Conservation (phyloP, 169 alveolate species). For the Plasmodium malariae region DNA sequence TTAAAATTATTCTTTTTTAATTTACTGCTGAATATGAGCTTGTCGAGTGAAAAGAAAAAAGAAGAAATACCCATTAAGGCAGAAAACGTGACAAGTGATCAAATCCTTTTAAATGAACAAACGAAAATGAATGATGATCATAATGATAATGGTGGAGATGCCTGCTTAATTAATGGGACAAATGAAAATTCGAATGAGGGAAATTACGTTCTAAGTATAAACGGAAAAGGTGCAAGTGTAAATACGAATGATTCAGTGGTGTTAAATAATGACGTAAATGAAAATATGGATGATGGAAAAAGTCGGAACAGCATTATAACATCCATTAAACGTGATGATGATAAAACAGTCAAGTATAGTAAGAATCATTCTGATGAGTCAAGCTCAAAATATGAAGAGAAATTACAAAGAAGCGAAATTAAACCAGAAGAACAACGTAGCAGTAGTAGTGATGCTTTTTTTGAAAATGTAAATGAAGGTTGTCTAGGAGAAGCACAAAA, state of each 20-base stretch:
- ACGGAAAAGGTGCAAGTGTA: too few relatives aligned
- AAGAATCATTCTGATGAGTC: neutral
- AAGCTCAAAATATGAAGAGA: neutral
- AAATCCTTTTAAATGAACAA: neutral
- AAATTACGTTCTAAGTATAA: neutral
- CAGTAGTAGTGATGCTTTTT: too few relatives aligned
- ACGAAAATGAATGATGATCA: too few relatives aligned
- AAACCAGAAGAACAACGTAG: neutral
- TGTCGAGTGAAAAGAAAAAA: conserved; percentile 4
- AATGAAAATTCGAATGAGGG: neutral
- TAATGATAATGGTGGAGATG: neutral
- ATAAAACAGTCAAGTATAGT: neutral
- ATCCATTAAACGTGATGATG: neutral
- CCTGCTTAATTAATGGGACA: neutral
- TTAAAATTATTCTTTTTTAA: neutral
- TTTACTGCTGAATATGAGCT: conserved; percentile 6
- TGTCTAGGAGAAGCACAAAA: neutral
- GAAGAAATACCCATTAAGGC: conserved; percentile 1
- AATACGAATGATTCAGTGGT: too few relatives aligned
- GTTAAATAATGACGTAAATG: too few relatives aligned
- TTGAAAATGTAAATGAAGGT: neutral
- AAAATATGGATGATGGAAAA: neutral
- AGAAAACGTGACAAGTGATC: neutral
- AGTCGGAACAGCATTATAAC: too few relatives aligned
- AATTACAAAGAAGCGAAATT: too few relatives aligned